Evolutionary conservation across 331 rosid species (phyloP).

Genomic region (Spiraea crenata): DNA sequence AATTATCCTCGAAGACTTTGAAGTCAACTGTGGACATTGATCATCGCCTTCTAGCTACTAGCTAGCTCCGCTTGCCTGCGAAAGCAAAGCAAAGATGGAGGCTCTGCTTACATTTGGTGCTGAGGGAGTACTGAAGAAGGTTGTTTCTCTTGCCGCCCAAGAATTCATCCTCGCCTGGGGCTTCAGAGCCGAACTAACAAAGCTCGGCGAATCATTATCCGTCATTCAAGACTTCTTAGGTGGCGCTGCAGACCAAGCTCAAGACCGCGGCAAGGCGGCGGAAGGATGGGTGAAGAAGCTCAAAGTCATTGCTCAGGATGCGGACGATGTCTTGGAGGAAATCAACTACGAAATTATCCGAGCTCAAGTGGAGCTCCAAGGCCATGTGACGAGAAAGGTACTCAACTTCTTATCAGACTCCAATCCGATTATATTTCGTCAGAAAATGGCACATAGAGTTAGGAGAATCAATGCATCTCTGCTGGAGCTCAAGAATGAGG

Average conservation of each 20-base stretch:
- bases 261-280: background rate
- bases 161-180: background rate
- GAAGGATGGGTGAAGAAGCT: conserved; percentile 4
- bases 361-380: background rate
- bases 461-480: background rate
- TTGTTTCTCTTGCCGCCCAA: background rate
- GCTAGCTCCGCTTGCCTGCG: too few species aligned
- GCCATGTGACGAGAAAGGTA: background rate
- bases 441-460: background rate
- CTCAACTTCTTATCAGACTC: background rate
- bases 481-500: background rate
- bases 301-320: background rate
- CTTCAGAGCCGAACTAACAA: background rate
- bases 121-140: background rate
- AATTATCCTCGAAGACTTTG: too few species aligned
- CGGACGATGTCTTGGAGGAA: conserved; percentile 9
- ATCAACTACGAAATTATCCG: conserved; percentile 8
- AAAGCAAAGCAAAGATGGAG: too few species aligned
- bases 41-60: too few species aligned
- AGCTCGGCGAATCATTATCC: background rate
- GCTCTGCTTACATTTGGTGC: background rate
- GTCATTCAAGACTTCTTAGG: background rate
- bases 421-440: background rate
- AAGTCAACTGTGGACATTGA: too few species aligned
- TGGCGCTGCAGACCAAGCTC: background rate